Base-by-base conservation (phyloP, 176 grass and related monocot genomes). In the sorghum (Sorghum bicolor) region DNA sequence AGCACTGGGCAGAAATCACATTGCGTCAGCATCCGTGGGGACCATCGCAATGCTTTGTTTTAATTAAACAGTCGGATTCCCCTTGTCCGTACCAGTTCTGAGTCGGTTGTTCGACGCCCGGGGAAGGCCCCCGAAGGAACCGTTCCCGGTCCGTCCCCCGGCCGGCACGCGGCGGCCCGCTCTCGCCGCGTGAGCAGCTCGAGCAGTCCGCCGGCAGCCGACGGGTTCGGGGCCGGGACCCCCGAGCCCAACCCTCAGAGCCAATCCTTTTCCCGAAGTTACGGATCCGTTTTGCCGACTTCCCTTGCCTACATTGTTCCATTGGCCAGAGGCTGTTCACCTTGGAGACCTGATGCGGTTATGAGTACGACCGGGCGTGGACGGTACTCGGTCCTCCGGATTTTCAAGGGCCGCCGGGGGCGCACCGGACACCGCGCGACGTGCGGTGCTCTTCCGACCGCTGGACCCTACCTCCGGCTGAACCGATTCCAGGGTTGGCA, bases 1-100 rank as follows among this genome's bases (percentile, higher is more conserved):
- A 88, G 91, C 88, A 94, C 85, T 88, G 62, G 91, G 88, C 85
- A 94, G 78, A 94, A 94, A 94, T 90, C 91, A 90, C 85, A 94
- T 92, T 89, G 87, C 83, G 83, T 92, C 24, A 89, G 79, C 90
- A 92, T 92, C 90, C 75, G 74, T 68, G n/a, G 30, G 90, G 90
- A 92, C 90, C 86, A 89, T 92, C 86, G 83, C 90, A 88, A 88
- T 88, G 86, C 86, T 92, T 88, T 92, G 77, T 92, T 88, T 92
- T 86, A 88, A 92, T 92, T 92, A 92, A 92, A 88, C 67, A 92
- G 78, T 92, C 74, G 74, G 86, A 92, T 92, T 92, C 83, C 87
- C 90, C 87, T 89, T 86, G 86, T 89, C 66, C 65, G 67, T 88
- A 86, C 90, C 82, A 86, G 83, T 86, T 90, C 64, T 86, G 88